Percentiles rank a stretch among this genome's conserved stretches.
phyloP scores from a whole-genome alignment of 129 eudicot genomes.

The Pseudognaphalium luteoalbum region DNA sequence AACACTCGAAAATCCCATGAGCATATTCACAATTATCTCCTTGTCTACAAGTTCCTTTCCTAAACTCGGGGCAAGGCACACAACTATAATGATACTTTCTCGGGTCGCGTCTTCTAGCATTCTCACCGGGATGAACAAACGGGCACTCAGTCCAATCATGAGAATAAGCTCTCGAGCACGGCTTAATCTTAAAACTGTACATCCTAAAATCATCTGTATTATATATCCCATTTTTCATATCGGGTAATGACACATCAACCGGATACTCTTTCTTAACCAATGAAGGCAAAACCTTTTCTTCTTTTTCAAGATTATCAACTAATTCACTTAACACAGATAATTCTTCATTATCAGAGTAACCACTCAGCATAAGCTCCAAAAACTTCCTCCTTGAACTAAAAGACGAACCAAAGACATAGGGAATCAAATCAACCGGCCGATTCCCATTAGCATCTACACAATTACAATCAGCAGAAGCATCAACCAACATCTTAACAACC shows the following conservation, averaged over 20 bases:
- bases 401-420: slow-evolving; percentile 30
- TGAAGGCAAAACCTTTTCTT: slow-evolving; percentile 24
- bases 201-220: slow-evolving; percentile 82
- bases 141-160: slow-evolving; percentile 98
- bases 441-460: slow-evolving; percentile 60
- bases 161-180: slow-evolving; percentile 91
- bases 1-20: slow-evolving; percentile 87
- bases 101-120: slow-evolving; percentile 87
- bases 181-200: slow-evolving; percentile 81
- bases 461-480: slow-evolving; percentile 56
- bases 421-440: slow-evolving; percentile 55
- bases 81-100: slow-evolving; percentile 76
- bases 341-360: slow-evolving; percentile 32
- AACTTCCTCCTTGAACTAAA: slow-evolving; percentile 40
- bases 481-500: slow-evolving; percentile 59
- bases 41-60: slow-evolving; percentile 66
- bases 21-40: slow-evolving; percentile 87
- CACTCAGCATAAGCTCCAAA: slow-evolving; percentile 49
- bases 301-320: slow-evolving; percentile 20
- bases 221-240: slow-evolving; percentile 70
- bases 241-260: slow-evolving; percentile 65
- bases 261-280: slow-evolving; percentile 65
- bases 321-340: slow-evolving; percentile 33
- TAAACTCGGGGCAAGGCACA: slow-evolving; percentile 86
- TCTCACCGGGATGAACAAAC: slow-evolving; percentile 87